Evolutionary conservation across 1,139 yeast genomes (phyloP), one percentile per base, ranked within the genome.

Genomic region (Pichia sp.): DNA sequence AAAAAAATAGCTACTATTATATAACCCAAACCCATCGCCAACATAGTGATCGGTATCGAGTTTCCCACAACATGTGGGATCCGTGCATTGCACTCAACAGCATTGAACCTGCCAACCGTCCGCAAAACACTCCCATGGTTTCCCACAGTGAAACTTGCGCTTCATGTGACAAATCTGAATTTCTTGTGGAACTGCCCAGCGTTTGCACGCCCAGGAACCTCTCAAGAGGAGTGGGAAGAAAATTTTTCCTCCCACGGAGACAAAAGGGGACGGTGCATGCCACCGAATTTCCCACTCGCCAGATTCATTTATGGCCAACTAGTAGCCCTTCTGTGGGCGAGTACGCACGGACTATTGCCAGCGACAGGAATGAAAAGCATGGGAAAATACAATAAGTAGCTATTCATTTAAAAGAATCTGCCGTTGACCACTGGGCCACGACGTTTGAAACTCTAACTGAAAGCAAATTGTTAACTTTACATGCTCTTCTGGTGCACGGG

Each of bases 231-330:
- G 47, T 47, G 45, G 34, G 34, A 8, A 9, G 7, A 9, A 15
- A 29, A 29, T 15, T 15, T 6, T 5, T 7, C 18, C 11, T 11
- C 20, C 36, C 36, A 32, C 36, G 3, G 36, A 16, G 36, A 32
- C 36, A 9, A 32, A n/a, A n/a, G n/a, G 59, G 77, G 79, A 74
- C 72, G 80, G 82, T 61, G 85, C 64, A 80, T 65, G 75, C 77
- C 87, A 81, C 87, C 87, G 87, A 81, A 81, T 81, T 81, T 81
- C 87, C 87, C 87, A 81, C 86, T 84, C 83, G 80, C 74, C 20
- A n/a, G 32, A n/a, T 34, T 1, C 7, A 20, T 18, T 9, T 18
- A 5, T 35, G n/a, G 18, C 38, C 38, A 12, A 7, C 6, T 13
- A 6, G 8, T 34, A 52, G 47, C 64, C 72, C 73, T 71, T 74